Evolutionary conservation across 257 asterid genomes (phyloP).

Genomic region (Eustoma russellianum): DNA sequence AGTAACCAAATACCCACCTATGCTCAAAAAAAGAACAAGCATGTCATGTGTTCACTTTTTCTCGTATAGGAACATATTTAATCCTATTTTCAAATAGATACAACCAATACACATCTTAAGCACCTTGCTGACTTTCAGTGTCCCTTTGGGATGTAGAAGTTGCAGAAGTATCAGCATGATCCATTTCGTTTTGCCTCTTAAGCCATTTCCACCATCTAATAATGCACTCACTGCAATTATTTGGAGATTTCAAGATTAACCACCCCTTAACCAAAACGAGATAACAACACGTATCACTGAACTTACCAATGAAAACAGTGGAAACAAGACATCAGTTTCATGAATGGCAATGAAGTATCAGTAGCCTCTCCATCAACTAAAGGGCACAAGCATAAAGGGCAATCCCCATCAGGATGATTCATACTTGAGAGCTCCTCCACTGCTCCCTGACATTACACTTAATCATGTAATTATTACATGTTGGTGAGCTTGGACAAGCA

Average conservation of each 20-base stretch:
- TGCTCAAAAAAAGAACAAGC: no score
- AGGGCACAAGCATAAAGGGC: conserved; percentile 75
- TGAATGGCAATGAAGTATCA: conserved; percentile 44
- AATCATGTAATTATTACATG: not conserved
- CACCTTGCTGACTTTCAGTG: conserved; percentile 41
- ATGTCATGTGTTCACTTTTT: no score
- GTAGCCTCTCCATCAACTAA: conserved; percentile 61
- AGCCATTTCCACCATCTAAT: conserved; percentile 83
- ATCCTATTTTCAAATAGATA: not conserved
- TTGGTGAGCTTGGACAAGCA: no score
- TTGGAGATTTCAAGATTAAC: conserved; percentile 5
- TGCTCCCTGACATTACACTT: conserved; percentile 58
- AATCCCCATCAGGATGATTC: conserved; percentile 94
- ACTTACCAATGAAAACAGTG: conserved; percentile 95
- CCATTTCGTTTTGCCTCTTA: conserved; percentile 36
- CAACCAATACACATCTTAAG: not conserved
- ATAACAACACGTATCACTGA: conserved; percentile 1
- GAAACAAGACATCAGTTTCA: conserved; percentile 98
- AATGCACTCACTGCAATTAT: conserved; percentile 64
- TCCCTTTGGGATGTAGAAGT: conserved; percentile 30
- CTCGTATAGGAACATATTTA: no score
- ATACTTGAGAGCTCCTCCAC: conserved; percentile 83
- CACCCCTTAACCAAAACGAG: conserved; percentile 2
- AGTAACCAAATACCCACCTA: no score
- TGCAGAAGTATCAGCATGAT: conserved; percentile 22